Conservation (phyloP, 495 filamentous ascomycete species). For the Melanomma pulvis-pyrius region DNA sequence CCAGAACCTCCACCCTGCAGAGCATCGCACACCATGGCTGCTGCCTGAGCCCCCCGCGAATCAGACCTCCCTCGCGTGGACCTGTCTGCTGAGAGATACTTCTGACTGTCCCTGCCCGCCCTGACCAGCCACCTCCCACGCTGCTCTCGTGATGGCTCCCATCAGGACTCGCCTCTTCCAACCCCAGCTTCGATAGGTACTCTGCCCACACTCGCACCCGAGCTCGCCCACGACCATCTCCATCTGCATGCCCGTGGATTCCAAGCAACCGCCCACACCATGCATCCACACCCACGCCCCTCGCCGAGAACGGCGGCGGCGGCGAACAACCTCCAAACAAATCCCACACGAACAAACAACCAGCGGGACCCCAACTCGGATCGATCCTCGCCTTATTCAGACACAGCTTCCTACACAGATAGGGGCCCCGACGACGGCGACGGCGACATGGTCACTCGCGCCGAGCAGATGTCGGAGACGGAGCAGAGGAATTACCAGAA, state of each 20-base stretch:
- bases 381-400: slow-evolving; percentile 34
- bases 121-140: slow-evolving; percentile 27
- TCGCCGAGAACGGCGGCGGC: slow-evolving; percentile 35
- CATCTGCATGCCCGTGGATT: not conserved
- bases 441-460: slow-evolving; percentile 33
- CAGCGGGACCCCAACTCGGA: slow-evolving; percentile 32
- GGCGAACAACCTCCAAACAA: slow-evolving; percentile 40
- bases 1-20: slow-evolving; percentile 27
- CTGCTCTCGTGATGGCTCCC: slow-evolving; percentile 39
- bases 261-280: slow-evolving; percentile 19
- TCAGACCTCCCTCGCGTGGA: slow-evolving; percentile 24
- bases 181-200: slow-evolving; percentile 28
- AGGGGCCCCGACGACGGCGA: slow-evolving; percentile 30
- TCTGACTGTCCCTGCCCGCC: slow-evolving; percentile 17
- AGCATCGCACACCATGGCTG: slow-evolving; percentile 33
- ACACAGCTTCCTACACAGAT: slow-evolving; percentile 26
- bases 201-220: slow-evolving; percentile 2
- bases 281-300: slow-evolving; percentile 36
- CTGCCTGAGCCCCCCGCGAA: slow-evolving; percentile 34
- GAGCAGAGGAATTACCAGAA: slow-evolving; percentile 50
- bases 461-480: slow-evolving; percentile 29
- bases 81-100: slow-evolving; percentile 33
- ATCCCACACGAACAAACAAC: slow-evolving; percentile 39
- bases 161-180: slow-evolving; percentile 29
- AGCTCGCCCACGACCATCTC: not conserved